Evolutionary conservation across 805 yeast genomes (phyloP), one percentile per base, ranked within the genome.

Genomic region (Saturnispora diversa): DNA sequence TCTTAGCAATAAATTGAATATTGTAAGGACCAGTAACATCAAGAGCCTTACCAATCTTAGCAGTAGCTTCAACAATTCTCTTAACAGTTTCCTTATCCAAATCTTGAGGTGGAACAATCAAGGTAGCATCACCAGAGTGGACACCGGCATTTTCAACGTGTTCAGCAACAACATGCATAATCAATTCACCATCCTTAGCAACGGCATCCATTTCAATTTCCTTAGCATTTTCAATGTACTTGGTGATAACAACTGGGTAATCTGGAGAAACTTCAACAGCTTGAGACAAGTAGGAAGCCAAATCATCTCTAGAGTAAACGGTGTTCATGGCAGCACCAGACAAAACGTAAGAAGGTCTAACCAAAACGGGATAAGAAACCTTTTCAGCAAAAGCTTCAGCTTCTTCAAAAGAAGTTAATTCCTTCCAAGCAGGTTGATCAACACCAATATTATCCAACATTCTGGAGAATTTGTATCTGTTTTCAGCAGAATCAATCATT

Each of bases 321-420:
- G 95, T 87, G 67, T 87, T 87, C 98, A 90, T 90, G 44, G 98
- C 98, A 52, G 98, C 98, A 69, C 98, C 98, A 31, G 96, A 86
- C 48, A 90, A 70, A 29, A 90, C 98, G 59, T 90, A 90, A 19
- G 97, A 88, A 23, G 98, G 98, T 70, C 98, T 85, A 38, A 90
- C 97, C 52, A 90, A 70, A 29, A 90, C 97, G 37, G 98, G 98
- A 63, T 86, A 90, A 26, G 86, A 73, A 40, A 86, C 97, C 58
- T 75, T 79, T 36, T 85, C 82, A 44, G 97, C 97, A 59, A 90
- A 90, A 32, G 68, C 77, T 61, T 85, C 94, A 45, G 98, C 97
- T 64, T 90, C 97, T 29, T 72, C 85, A 44, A 86, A 72, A 19
- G 95, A 84, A 27, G 97, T 87, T 54, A 90, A 75, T 65, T 90